These are phyloP conservation scores for Piper betle DNA, from an alignment of 164 flowering plant genomes.

Conservation along the genomic window DNA sequence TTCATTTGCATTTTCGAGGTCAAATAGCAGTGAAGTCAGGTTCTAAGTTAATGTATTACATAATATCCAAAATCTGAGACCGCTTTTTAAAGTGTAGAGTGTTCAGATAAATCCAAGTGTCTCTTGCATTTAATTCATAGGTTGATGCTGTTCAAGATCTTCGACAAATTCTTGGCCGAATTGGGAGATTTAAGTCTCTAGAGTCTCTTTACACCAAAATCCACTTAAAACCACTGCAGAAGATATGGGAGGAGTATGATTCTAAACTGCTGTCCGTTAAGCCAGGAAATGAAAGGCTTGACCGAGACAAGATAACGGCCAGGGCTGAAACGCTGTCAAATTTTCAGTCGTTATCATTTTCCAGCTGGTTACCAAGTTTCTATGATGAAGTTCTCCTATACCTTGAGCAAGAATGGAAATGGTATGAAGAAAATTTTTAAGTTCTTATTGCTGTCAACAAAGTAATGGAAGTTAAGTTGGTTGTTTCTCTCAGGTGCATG, in stretches of 20 bases:
- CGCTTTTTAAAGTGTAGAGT: not conserved
- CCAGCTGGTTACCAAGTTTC: slow-evolving; percentile 87
- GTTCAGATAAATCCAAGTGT: not conserved
- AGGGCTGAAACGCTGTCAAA: slow-evolving; percentile 27
- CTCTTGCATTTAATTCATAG: slow-evolving; percentile 18
- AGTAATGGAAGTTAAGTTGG: not conserved
- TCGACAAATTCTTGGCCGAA: slow-evolving; percentile 70
- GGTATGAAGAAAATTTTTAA: slow-evolving; percentile 29
- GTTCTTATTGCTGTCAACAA: not conserved
- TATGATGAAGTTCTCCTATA: slow-evolving; percentile 88
- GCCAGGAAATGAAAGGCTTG: slow-evolving; percentile 44
- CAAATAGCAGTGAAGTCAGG: not conserved
- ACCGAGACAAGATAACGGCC: slow-evolving; percentile 38
- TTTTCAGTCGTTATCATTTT: slow-evolving; percentile 34
- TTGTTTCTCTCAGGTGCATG: slow-evolving; percentile 57
- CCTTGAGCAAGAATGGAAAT: slow-evolving; percentile 99
- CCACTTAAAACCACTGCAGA: slow-evolving; percentile 63
- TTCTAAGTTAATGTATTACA: not conserved
- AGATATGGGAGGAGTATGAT: slow-evolving; percentile 91
- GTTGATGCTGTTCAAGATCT: slow-evolving; percentile 78
- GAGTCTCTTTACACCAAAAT: slow-evolving; percentile 77
- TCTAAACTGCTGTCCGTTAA: slow-evolving; percentile 39
- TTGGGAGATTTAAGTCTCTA: slow-evolving; percentile 88
- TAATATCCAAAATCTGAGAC: too few species aligned
- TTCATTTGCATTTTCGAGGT: too few species aligned